Evolutionary conservation across 352 stramenopile species (phyloP).

Genomic region (Globisporangium camurandrum): DNA sequence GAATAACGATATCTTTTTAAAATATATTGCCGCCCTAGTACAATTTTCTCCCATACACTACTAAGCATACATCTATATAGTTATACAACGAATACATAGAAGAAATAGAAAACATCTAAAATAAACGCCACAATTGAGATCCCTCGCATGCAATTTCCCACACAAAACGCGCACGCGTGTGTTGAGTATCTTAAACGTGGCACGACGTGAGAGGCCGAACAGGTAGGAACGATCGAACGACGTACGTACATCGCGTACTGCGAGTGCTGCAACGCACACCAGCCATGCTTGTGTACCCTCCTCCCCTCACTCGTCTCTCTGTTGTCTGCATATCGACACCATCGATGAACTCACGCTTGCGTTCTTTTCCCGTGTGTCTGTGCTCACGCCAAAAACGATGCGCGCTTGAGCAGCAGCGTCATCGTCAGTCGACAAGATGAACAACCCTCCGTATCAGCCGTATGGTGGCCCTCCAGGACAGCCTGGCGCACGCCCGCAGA

Average conservation of each 20-base stretch:
- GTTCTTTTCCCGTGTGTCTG: neutral
- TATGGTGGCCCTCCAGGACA: slow-evolving; percentile 36
- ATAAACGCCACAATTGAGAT: too few relatives aligned
- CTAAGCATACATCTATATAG: too few relatives aligned
- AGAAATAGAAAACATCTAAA: too few relatives aligned
- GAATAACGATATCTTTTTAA: too few relatives aligned
- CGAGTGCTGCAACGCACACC: neutral
- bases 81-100: too few relatives aligned
- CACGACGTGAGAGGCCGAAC: slow-evolving; percentile 7
- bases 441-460: slow-evolving; percentile 38
- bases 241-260: neutral
- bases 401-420: slow-evolving; percentile 1
- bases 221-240: too few relatives aligned
- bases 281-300: neutral
- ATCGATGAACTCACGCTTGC: too few relatives aligned
- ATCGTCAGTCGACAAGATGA: slow-evolving; percentile 10
- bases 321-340: neutral
- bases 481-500: slow-evolving; percentile 18
- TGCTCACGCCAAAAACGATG: neutral
- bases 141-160: neutral
- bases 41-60: too few relatives aligned
- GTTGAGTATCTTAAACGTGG: slow-evolving; percentile 14
- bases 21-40: too few relatives aligned
- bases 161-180: neutral
- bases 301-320: neutral